Conservation (phyloP, 2,329 filamentous ascomycete genomes). For the Macrophomina pseudophaseolina region DNA sequence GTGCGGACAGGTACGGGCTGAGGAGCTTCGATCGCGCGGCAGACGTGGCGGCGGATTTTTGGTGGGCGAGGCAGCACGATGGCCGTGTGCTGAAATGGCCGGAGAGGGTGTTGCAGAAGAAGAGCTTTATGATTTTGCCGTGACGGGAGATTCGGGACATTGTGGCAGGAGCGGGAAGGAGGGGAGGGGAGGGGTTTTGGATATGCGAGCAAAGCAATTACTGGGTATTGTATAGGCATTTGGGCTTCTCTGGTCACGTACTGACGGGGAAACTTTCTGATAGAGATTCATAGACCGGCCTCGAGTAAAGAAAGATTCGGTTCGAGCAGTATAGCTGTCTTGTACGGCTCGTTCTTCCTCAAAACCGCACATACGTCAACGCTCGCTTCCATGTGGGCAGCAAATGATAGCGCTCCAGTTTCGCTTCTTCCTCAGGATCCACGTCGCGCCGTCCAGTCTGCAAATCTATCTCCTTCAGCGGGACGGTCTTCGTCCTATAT, state of each 20-base stretch:
- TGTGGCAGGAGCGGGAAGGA: no score
- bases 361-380: conserved; percentile 54
- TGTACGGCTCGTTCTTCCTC: not conserved
- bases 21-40: conserved; percentile 15
- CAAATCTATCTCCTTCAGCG: conserved; percentile 78
- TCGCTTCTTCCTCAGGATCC: conserved; percentile 79
- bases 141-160: not conserved
- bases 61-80: not conserved
- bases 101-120: conserved; percentile 13
- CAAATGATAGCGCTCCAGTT: conserved; percentile 55
- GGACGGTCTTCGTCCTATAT: conserved; percentile 71
- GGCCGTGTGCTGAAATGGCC: not conserved
- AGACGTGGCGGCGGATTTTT: conserved; percentile 1
- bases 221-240: no score
- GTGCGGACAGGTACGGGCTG: conserved; percentile 2
- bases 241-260: no score
- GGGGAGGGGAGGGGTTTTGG: not conserved
- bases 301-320: no score
- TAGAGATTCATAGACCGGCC: no score
- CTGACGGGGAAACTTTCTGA: no score
- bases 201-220: not conserved
- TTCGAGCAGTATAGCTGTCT: no score
- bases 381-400: conserved; percentile 56
- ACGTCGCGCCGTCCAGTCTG: conserved; percentile 84
- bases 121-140: conserved; percentile 14